Conservation (phyloP, 495 filamentous ascomycete genomes). For the Talaromyces liani region DNA sequence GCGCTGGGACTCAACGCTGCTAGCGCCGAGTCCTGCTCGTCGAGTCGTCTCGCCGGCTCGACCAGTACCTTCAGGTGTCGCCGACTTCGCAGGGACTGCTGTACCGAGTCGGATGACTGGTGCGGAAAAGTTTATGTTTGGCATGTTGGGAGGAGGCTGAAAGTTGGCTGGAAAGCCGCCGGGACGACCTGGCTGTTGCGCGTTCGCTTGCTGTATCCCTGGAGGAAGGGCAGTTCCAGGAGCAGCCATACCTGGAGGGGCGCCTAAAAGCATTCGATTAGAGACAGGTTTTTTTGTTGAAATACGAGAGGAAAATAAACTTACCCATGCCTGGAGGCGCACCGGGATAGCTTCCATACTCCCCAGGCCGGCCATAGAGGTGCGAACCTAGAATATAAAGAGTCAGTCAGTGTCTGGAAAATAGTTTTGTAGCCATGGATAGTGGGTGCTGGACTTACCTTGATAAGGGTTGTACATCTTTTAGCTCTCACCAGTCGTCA, state of each 20-base stretch:
- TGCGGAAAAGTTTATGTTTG: constrained; percentile 96
- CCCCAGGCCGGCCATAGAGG: constrained; percentile 64
- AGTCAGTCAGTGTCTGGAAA: background rate
- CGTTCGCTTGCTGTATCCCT: constrained; percentile 68
- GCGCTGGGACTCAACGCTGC: constrained; percentile 58
- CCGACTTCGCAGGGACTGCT: constrained; percentile 57
- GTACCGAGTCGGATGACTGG: constrained; percentile 90
- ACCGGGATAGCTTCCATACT: constrained; percentile 65
- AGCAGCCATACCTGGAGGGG: constrained; percentile 68
- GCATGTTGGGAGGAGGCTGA: constrained; percentile 85
- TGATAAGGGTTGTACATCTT: constrained; percentile 10
- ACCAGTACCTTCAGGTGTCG: constrained; percentile 46
- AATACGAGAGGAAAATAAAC: constrained; percentile 14
- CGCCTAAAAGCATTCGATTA: constrained; percentile 29
- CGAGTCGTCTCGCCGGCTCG: constrained; percentile 42
- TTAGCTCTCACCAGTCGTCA: background rate
- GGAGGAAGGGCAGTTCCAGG: constrained; percentile 73
- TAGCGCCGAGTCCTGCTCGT: constrained; percentile 60
- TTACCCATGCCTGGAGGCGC: constrained; percentile 84
- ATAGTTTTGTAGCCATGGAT: background rate
- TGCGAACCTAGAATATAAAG: constrained; percentile 31
- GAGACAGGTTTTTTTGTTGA: background rate
- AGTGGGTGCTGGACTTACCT: background rate
- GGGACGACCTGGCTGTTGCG: constrained; percentile 61
- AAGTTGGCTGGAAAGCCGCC: constrained; percentile 76